Percentiles rank a stretch among this genome's conserved stretches.
These are phyloP conservation scores for Eimeria necatrix DNA, from an alignment of 169 alveolate species.

Conservation along the genomic window DNA sequence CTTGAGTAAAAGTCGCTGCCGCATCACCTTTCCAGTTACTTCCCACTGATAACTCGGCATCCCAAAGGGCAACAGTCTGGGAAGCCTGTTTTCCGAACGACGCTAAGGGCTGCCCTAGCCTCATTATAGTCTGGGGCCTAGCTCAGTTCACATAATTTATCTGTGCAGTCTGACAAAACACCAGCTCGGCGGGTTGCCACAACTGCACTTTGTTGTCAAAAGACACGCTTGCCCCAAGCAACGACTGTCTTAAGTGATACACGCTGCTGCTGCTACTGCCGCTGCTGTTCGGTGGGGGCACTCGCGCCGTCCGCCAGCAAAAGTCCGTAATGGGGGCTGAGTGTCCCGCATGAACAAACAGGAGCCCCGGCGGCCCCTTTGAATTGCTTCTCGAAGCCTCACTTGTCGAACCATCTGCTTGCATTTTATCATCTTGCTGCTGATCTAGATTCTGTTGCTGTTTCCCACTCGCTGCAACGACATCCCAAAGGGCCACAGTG, in stretches of 20 bases:
- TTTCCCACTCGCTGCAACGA: neutral
- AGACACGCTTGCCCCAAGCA: slow-evolving; percentile 77
- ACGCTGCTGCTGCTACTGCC: slow-evolving; percentile 44
- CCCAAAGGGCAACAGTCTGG: too few species aligned
- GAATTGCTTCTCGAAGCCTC: neutral
- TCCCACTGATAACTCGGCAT: too few species aligned
- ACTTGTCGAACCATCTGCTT: neutral
- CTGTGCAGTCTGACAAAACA: neutral
- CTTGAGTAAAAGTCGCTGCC: too few species aligned
- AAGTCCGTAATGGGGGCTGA: slow-evolving; percentile 76
- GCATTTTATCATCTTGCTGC: slow-evolving; percentile 39
- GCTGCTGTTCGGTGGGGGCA: slow-evolving; percentile 49
- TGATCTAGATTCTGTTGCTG: slow-evolving; percentile 37
- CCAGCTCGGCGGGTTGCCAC: slow-evolving; percentile 78
- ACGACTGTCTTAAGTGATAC: slow-evolving; percentile 7
- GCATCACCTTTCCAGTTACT: too few species aligned
- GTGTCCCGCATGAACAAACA: slow-evolving; percentile 81
- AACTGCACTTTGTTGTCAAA: slow-evolving; percentile 76
- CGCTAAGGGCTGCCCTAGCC: too few species aligned
- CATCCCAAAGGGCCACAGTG: slow-evolving; percentile 20
- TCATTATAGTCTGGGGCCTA: too few species aligned
- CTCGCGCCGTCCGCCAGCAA: slow-evolving; percentile 73
- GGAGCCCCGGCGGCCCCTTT: slow-evolving; percentile 32
- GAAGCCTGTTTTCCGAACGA: too few species aligned
- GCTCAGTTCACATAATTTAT: too few species aligned